These are phyloP conservation scores for Camelina laxa DNA, from an alignment of 345 rosid genomes.

Conservation along the genomic window DNA sequence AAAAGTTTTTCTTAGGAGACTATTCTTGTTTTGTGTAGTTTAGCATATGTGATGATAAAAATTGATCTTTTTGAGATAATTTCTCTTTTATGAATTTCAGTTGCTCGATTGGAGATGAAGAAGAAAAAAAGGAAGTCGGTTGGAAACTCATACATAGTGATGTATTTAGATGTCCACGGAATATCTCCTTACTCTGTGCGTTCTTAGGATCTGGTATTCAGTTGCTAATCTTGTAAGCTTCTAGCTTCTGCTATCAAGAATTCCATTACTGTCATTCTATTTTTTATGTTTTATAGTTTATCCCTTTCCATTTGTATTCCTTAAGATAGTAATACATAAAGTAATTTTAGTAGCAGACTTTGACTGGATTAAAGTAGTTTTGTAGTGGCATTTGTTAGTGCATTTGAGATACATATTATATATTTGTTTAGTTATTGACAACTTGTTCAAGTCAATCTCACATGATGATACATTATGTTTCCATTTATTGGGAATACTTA, in stretches of 20 bases:
- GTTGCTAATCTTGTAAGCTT: conserved; percentile 69
- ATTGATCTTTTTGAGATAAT: background rate
- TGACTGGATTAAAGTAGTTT: background rate
- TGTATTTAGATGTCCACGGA: conserved; percentile 68
- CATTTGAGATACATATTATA: background rate
- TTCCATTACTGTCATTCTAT: conserved; percentile 14
- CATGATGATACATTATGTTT: background rate
- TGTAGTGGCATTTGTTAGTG: background rate
- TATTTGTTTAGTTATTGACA: background rate
- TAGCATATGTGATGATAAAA: conserved; percentile 6
- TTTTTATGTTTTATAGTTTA: background rate
- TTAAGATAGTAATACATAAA: conserved; percentile 2
- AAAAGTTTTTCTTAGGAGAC: conserved; percentile 9
- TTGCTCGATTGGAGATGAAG: conserved; percentile 67
- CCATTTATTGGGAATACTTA: background rate
- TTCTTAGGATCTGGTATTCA: conserved; percentile 82
- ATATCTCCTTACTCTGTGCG: conserved; percentile 72
- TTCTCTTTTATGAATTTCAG: conserved; percentile 45
- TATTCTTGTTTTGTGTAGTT: conserved; percentile 17
- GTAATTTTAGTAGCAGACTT: background rate
- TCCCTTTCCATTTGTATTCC: background rate
- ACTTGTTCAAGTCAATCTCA: background rate
- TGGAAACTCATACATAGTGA: conserved; percentile 84
- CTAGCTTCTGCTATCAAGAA: conserved; percentile 45
- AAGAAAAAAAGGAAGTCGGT: conserved; percentile 74